phyloP scores from a whole-genome alignment of 2,329 filamentous ascomycete genomes.

The Paramyrothecium roridum region DNA sequence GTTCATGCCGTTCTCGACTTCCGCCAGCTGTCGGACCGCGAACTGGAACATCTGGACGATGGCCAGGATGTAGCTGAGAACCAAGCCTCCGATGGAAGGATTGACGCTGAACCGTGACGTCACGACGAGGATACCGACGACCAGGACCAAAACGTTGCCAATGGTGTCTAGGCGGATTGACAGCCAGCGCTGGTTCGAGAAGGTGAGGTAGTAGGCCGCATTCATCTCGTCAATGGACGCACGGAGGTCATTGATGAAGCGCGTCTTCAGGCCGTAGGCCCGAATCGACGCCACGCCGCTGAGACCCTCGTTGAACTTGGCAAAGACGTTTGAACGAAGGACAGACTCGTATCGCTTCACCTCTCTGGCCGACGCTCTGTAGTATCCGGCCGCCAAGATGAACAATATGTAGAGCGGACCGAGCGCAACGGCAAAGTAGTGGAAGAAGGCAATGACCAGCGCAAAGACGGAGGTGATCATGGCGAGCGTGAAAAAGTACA shows the following conservation, averaged over 20 bases:
- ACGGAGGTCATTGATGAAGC: conserved; percentile 69
- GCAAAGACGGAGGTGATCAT: conserved; percentile 82
- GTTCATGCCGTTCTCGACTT: conserved; percentile 98
- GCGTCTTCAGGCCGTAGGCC: conserved; percentile 78
- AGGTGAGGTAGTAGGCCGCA: conserved; percentile 89
- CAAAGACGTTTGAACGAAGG: conserved; percentile 82
- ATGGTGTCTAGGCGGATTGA: conserved; percentile 81
- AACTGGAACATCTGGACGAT: conserved; percentile 97
- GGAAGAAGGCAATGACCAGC: conserved; percentile 91
- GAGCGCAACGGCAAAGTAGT: conserved; percentile 71
- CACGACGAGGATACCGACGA: conserved; percentile 84
- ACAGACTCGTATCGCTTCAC: conserved; percentile 93
- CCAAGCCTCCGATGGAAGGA: conserved; percentile 81
- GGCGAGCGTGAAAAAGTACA: conserved; percentile 83
- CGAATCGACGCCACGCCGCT: conserved; percentile 81
- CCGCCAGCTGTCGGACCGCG: conserved; percentile 86
- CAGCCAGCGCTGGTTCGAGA: conserved; percentile 93
- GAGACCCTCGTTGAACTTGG: conserved; percentile 86
- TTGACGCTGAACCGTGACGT: conserved; percentile 83
- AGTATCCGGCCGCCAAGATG: conserved; percentile 80
- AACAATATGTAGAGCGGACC: conserved; percentile 71
- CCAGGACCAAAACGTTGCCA: conserved; percentile 81
- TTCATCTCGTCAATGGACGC: conserved; percentile 86
- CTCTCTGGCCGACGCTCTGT: conserved; percentile 85
- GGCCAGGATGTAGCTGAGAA: conserved; percentile 87